phyloP scores from a whole-genome alignment of 2,329 filamentous ascomycete species.

The Epichloe aotearoae region DNA sequence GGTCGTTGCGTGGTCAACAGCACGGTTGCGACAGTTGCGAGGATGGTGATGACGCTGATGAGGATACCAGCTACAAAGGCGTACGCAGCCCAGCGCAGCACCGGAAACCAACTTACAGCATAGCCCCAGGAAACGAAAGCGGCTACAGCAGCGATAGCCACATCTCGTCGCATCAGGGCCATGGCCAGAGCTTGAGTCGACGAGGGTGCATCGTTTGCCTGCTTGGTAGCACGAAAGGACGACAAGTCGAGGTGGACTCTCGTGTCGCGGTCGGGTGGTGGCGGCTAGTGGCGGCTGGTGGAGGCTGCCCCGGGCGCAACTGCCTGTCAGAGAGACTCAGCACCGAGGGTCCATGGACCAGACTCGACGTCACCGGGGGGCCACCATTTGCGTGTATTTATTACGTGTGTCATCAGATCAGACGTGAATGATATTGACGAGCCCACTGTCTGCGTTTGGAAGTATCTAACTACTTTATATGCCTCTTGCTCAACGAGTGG shows the following conservation, averaged over 20 bases:
- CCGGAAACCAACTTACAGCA: slow-evolving; percentile 67
- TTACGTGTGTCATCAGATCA: neutral
- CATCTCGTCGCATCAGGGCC: slow-evolving; percentile 63
- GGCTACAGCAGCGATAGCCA: slow-evolving; percentile 52
- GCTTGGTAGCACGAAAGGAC: neutral
- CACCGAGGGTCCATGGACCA: no score
- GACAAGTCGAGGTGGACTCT: neutral
- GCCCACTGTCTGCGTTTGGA: neutral
- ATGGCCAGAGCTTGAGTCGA: slow-evolving; percentile 29
- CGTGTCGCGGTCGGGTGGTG: neutral
- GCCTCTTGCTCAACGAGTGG: neutral
- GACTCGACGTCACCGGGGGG: neutral
- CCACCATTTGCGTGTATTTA: no score
- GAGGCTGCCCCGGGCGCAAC: neutral
- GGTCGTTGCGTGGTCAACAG: slow-evolving; percentile 39
- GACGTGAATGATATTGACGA: neutral
- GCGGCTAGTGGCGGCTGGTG: neutral
- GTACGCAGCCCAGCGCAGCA: slow-evolving; percentile 73
- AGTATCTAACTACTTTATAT: neutral
- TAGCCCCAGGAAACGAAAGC: slow-evolving; percentile 82
- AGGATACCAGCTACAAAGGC: slow-evolving; percentile 63
- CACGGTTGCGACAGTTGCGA: slow-evolving; percentile 43
- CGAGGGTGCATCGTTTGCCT: slow-evolving; percentile 19
- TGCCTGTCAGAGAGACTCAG: no score
- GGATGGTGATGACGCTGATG: slow-evolving; percentile 38